Conservation (phyloP, 129 eudicot species). For the Gnaphalium uliginosum region DNA sequence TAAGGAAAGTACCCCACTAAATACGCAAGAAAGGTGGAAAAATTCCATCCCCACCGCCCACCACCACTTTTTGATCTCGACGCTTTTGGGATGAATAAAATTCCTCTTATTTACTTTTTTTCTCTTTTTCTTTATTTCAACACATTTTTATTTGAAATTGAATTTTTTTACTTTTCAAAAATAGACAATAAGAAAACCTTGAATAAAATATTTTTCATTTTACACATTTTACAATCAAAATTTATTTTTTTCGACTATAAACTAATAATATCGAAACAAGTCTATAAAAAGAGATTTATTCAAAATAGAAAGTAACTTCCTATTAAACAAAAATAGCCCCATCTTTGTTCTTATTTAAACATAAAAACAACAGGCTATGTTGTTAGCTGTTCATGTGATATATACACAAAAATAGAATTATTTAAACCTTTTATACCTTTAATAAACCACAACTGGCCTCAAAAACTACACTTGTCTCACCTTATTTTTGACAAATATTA, state of each 20-base stretch:
- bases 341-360: background rate
- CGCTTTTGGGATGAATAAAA: background rate
- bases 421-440: too few relatives aligned
- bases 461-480: background rate
- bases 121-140: background rate
- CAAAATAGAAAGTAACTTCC: background rate
- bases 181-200: background rate
- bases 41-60: conserved; percentile 28
- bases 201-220: background rate
- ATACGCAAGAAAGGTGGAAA: conserved; percentile 30
- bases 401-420: too few relatives aligned
- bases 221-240: background rate
- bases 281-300: background rate
- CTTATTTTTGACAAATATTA: background rate
- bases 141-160: background rate
- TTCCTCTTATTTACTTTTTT: conserved; percentile 7
- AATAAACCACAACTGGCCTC: background rate
- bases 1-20: conserved; percentile 23
- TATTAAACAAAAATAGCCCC: background rate
- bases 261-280: background rate
- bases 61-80: conserved; percentile 26
- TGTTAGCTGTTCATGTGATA: background rate
- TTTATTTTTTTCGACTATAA: background rate
- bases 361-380: background rate
- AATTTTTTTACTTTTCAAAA: background rate